Base-by-base conservation (phyloP, 805 yeast genomes). In the Grigorovia humatica region DNA sequence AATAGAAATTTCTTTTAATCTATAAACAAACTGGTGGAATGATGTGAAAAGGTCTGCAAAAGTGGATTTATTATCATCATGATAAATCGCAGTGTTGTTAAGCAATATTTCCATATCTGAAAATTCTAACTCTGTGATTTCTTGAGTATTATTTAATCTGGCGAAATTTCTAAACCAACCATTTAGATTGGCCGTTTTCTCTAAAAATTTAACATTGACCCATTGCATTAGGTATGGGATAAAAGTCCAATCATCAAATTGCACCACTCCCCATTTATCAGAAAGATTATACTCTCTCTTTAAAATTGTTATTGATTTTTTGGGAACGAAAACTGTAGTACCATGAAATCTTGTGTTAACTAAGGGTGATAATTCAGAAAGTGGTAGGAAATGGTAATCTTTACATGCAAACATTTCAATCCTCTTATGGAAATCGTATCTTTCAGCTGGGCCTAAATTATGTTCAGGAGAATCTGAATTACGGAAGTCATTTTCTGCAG, bases 161-260 rank as follows among this genome's bases (percentile, higher is more conserved):
- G 50, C 46, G 23, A 51, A 53, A 44, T 53, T 43, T 47, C 48
- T 48, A 6, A 48, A 42, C 23, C 51, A 52, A 23, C 49, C 45
- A 44, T 57, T 60, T 29, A 56, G 54, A 43, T 56, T 48, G 18
- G 51, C 55, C 32, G 51, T 52, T 48, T 60, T 32, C 29, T 54
- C 65, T 8, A 56, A 48, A 20, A 60, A 55, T 1, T 8, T 5
- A 9, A 35, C 15, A 9, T 58, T 57, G 5, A 80, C 55, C 90
- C 90, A 84, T 38, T 75, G 60, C 43, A 84, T 65, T 46, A 83
- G 58, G 49, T 78, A 78, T 0, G 80, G 77, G 12, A 81, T 51
- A 58, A 72, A 83, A 1, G 71, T 61, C 54, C 74, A 74, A 2
- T 68, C 72, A 29, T 69, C 63, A 61, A 67, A 80, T 2, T 54